These are phyloP conservation scores for Candida albicans DNA, from an alignment of 1,139 yeast genomes.

Conservation along the genomic window DNA sequence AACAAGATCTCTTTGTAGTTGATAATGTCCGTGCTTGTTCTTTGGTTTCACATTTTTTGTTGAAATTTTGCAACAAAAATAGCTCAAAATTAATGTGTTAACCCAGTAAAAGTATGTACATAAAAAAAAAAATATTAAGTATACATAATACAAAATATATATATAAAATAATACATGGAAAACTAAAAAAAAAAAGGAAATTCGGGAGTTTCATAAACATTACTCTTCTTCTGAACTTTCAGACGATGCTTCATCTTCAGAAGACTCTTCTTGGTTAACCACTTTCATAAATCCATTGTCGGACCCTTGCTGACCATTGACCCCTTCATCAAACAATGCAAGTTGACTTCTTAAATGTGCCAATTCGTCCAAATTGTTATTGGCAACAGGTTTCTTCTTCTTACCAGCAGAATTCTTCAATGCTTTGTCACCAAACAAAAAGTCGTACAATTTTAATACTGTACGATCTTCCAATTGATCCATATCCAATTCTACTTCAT, in stretches of 20 bases:
- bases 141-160: conserved; percentile 1
- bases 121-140: conserved; percentile 2
- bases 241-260: conserved; percentile 50
- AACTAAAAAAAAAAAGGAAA: neutral
- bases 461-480: conserved; percentile 89
- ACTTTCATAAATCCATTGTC: conserved; percentile 29
- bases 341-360: conserved; percentile 82
- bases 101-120: conserved; percentile 1
- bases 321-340: conserved; percentile 67
- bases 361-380: conserved; percentile 74
- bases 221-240: conserved; percentile 69
- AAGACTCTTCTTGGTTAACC: conserved; percentile 39
- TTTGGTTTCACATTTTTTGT: neutral
- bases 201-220: neutral
- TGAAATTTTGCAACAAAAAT: neutral
- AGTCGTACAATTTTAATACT: conserved; percentile 77
- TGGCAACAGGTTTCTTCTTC: conserved; percentile 55
- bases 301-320: conserved; percentile 16
- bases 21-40: neutral
- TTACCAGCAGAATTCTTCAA: conserved; percentile 42
- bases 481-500: conserved; percentile 89
- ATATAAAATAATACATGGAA: neutral
- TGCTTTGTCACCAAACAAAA: conserved; percentile 62
- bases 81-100: neutral
- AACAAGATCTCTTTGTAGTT: neutral